Conservation (phyloP, 2,329 filamentous ascomycete species). For the Fusarium coffeatum region DNA sequence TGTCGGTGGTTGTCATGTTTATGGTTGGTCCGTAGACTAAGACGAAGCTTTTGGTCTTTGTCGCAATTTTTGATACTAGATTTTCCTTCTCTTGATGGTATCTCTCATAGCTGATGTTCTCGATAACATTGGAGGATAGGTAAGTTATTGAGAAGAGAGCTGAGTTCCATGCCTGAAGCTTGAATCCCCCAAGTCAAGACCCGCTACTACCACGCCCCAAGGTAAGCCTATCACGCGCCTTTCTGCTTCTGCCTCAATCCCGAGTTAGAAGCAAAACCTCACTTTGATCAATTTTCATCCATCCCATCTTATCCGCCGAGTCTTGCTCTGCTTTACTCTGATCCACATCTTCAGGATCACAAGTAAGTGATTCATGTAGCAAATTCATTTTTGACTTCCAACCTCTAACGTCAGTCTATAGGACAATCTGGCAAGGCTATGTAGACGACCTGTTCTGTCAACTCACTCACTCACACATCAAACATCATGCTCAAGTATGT, state of each 20-base stretch:
- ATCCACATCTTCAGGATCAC: background rate
- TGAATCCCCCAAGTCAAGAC: background rate
- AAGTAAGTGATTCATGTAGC: background rate
- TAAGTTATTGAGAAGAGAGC: background rate
- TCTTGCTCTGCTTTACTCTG: background rate
- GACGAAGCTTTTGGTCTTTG: slow-evolving; percentile 2
- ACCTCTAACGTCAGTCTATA: background rate
- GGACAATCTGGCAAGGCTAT: slow-evolving; percentile 3
- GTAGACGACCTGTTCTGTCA: slow-evolving; percentile 7
- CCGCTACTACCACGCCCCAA: slow-evolving; percentile 8
- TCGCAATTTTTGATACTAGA: background rate
- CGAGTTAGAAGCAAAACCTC: background rate
- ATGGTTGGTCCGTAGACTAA: background rate
- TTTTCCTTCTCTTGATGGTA: background rate
- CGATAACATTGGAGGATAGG: background rate
- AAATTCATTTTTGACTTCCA: background rate
- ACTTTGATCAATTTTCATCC: slow-evolving; percentile 12
- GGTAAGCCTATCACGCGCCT: slow-evolving; percentile 11
- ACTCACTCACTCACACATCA: background rate
- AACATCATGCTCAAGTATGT: slow-evolving; percentile 41
- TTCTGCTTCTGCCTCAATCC: slow-evolving; percentile 2
- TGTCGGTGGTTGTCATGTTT: slow-evolving; percentile 1
- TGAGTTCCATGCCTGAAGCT: background rate
- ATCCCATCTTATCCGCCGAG: background rate
- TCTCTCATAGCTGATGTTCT: background rate